These are phyloP conservation scores for Termitomyces sp. DNA, from an alignment of 768 basidiomycete genomes.

Conservation along the genomic window DNA sequence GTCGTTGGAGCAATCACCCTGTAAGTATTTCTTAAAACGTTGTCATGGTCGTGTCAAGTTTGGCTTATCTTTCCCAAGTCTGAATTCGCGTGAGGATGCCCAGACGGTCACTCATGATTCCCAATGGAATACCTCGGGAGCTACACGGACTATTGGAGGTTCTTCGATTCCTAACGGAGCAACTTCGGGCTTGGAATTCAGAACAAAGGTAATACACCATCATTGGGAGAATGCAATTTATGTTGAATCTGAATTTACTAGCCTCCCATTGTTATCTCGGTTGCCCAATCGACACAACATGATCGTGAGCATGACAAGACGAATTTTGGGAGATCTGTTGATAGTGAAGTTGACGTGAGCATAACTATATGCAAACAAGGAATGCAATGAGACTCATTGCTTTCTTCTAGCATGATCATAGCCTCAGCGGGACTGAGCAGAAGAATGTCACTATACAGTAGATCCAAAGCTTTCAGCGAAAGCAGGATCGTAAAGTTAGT, in stretches of 20 bases:
- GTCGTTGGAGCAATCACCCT: slow-evolving; percentile 13
- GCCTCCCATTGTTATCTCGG: slow-evolving; percentile 11
- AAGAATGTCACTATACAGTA: background rate
- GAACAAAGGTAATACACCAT: slow-evolving; percentile 1
- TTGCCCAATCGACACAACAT: slow-evolving; percentile 6
- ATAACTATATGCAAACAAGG: background rate
- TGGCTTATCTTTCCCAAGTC: background rate
- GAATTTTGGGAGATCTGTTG: background rate
- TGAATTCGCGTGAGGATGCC: slow-evolving; percentile 8
- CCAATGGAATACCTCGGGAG: background rate
- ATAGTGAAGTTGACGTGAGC: slow-evolving; percentile 1
- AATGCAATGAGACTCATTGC: background rate
- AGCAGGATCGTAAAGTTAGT: background rate
- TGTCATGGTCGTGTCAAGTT: background rate
- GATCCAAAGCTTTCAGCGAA: background rate
- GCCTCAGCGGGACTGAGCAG: background rate
- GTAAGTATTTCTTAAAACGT: background rate
- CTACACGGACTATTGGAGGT: slow-evolving; percentile 10
- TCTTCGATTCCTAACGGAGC: background rate
- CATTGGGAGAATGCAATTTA: background rate
- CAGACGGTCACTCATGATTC: slow-evolving; percentile 1
- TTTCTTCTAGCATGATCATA: background rate
- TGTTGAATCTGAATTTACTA: background rate
- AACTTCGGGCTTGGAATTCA: slow-evolving; percentile 8
- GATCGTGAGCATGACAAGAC: slow-evolving; percentile 1